Evolutionary conservation across 1,284 basidiomycete genomes (phyloP), one percentile per base, ranked within the genome.

Genomic region (Papiliotrema terrestris): DNA sequence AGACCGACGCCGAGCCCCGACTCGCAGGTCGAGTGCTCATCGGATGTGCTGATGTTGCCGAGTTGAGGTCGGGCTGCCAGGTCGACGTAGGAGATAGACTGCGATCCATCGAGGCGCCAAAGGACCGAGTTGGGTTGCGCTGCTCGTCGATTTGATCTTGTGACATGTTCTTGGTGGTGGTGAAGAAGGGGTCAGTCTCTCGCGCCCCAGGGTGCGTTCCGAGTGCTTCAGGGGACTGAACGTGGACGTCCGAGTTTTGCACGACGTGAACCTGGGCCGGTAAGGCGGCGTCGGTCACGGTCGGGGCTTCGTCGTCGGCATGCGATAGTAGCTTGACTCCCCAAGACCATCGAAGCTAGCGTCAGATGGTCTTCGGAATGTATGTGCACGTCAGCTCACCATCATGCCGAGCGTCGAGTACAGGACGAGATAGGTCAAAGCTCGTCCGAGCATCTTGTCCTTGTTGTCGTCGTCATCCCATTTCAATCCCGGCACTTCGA

Each of bases 341-440:
- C 67, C 86, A 91, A 54, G 88, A 90, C 87, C 91, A 94, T 22
- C 91, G 86, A n/a, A 94, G 76, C 88, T 90, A 59, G 11, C 3
- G 41, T 22, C 13, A 37, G 51, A 19, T 17, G 4, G 8, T n/a
- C 14, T 32, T 17, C 43, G 23, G 19, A 22, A 45, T 45, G 13
- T 38, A 5, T 14, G 17, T 58, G 20, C 52, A 45, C 51, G 14
- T 29, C 23, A 15, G 9, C 32, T 41, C 19, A 89, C 87, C 65
- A 94, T 84, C 90, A 95, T 96, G 54, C 93, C 92, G 42, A 97
- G 81, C 0, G 93, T 96, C 57, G 89, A 92, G 73, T 93, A 94
- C 19, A 96, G 80, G 6, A 95, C 89, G 41, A 97, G 82, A 71
- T 97, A 96, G 0, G 92, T 93, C 57, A 97, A 79, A 0, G 94